These are phyloP conservation scores for Penicillium ucsense DNA, from an alignment of 495 filamentous ascomycete species.

Conservation along the genomic window DNA sequence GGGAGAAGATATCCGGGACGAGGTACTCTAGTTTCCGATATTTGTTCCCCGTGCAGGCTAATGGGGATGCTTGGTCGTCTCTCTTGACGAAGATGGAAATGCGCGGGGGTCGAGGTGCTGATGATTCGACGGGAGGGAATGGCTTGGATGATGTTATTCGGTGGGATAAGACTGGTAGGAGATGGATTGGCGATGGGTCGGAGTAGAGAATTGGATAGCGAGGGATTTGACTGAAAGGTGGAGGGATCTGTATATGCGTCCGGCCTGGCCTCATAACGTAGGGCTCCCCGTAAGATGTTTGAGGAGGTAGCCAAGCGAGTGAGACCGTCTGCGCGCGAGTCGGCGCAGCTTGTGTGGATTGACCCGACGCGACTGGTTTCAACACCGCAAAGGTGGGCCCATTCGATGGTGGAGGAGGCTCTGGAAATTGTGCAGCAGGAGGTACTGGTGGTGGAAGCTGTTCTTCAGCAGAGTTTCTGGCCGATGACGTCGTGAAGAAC, in stretches of 20 bases:
- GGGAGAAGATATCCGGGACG: constrained; percentile 25
- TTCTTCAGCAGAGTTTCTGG: neutral
- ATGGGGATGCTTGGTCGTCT: constrained; percentile 31
- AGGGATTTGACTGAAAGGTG: constrained; percentile 20
- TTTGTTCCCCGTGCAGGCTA: constrained; percentile 33
- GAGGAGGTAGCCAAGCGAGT: neutral
- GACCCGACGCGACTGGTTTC: too few species aligned
- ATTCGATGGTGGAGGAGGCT: neutral
- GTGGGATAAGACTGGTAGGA: constrained; percentile 9
- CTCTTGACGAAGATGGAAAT: constrained; percentile 26
- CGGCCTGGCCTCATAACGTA: neutral
- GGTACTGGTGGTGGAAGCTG: neutral
- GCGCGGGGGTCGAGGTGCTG: constrained; percentile 1
- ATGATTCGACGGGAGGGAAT: neutral
- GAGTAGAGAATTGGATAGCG: constrained; percentile 25
- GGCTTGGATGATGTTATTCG: constrained; percentile 19
- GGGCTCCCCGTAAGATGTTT: neutral
- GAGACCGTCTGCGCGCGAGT: neutral
- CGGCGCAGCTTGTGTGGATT: too few species aligned
- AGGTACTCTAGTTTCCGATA: constrained; percentile 38
- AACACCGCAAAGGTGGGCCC: too few species aligned
- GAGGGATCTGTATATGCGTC: constrained; percentile 11
- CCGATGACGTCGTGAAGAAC: neutral
- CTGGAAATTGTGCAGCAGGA: neutral
- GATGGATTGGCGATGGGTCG: constrained; percentile 26